Evolutionary conservation across 192 early-diverging fungal species (phyloP), one percentile per base, ranked within the genome.

Genomic region (Spizellomyces sp.): DNA sequence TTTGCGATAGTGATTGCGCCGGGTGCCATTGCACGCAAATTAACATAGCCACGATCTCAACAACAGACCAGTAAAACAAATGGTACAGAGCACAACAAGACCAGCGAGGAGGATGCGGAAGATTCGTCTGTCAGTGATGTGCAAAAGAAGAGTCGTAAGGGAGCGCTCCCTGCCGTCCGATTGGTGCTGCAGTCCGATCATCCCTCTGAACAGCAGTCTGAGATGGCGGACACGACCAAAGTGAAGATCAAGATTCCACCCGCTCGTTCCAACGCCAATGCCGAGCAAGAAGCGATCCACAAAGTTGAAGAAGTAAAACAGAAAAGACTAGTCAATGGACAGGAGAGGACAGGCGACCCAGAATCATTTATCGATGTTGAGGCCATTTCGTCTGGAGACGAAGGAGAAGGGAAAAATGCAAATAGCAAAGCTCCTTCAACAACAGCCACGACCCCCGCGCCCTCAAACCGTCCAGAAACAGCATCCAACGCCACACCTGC

Each of bases 331-430:
- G 22, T 12, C 59, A 15, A 61, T 22, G 59, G 59, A 61, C 19
- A 14, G 19, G 19, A 61, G 10, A 22, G 21, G 21, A 22, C 4
- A 19, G 52, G 52, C 17, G 15, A 15, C 14, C 17, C 52, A 36
- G 66, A 68, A 15, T 45, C 55, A 45, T 68, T 68, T 41, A 70
- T 70, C 43, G 68, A 70, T 45, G 58, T 70, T 21, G 68, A 70
- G 27, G 68, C 48, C 58, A 48, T 70, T 9, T 70, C 68, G 5
- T 52, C 41, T 7, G 68, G 58, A 43, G 68, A 70, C 17, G 66
- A 68, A 43, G 65, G 36, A n/a, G 50, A 54, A 12, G 50, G 17
- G 12, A 19, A 54, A 0, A 54, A 54, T 19, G 50, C 12, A 12
- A 15, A 44, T 22, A 8, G 8, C 4, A 12, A 54, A 54, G 14